Conservation (phyloP, 306 rosid genomes). For the Spatholobus suberectus region DNA sequence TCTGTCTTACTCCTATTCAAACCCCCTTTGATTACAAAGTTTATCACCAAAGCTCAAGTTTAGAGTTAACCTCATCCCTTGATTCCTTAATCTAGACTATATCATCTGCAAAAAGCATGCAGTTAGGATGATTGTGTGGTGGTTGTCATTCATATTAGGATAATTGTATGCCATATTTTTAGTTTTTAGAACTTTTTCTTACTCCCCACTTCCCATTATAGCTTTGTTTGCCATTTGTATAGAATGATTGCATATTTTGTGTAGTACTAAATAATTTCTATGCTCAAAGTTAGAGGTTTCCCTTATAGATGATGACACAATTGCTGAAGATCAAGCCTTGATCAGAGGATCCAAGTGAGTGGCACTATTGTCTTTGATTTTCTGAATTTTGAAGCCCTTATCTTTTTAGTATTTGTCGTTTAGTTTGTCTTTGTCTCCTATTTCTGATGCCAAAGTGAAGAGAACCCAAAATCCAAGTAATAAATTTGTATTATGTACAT, state of each 20-base stretch:
- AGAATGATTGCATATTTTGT: constrained; percentile 24
- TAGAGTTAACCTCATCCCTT: too few species aligned
- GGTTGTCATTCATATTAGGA: too few species aligned
- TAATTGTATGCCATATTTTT: constrained; percentile 5
- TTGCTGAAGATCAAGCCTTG: constrained; percentile 47
- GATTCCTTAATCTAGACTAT: too few species aligned
- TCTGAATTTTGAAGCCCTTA: constrained; percentile 13
- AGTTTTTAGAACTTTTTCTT: constrained; percentile 12
- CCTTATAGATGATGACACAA: constrained; percentile 38
- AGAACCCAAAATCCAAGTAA: constrained; percentile 7
- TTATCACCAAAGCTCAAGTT: too few species aligned
- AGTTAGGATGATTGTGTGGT: too few species aligned
- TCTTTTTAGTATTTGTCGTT: neutral
- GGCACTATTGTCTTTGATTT: constrained; percentile 31
- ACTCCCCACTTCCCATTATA: neutral
- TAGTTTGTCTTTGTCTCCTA: constrained; percentile 27
- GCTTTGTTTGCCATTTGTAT: neutral
- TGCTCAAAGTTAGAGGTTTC: constrained; percentile 48
- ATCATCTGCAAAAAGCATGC: too few species aligned
- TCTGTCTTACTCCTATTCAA: neutral
- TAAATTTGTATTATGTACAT: neutral
- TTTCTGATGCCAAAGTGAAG: constrained; percentile 13
- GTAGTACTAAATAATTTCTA: constrained; percentile 30
- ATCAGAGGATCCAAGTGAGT: constrained; percentile 60
- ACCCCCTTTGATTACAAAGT: too few species aligned